These are phyloP conservation scores for Solioccasus polychromus DNA, from an alignment of 768 basidiomycete species.

Conservation along the genomic window DNA sequence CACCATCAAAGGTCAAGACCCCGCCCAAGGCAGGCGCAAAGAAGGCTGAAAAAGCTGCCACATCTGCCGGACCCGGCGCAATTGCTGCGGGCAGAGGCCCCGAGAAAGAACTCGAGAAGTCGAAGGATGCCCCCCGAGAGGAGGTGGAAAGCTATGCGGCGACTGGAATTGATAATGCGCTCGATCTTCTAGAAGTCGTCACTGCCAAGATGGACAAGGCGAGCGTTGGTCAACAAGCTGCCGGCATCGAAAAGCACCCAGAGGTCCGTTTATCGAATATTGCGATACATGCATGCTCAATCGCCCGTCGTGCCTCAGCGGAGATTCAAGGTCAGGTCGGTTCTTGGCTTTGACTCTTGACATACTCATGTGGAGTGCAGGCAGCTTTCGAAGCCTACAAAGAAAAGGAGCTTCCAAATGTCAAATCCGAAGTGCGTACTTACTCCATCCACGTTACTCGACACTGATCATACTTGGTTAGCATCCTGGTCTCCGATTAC, in stretches of 20 bases:
- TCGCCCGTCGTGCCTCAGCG: conserved; percentile 45
- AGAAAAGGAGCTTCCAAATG: conserved; percentile 80
- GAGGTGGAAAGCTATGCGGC: conserved; percentile 72
- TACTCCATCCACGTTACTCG: not conserved
- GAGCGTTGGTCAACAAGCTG: conserved; percentile 83
- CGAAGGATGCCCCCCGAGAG: conserved; percentile 27
- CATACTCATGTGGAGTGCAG: conserved; percentile 33
- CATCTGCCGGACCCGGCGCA: conserved; percentile 79
- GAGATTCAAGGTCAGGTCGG: conserved; percentile 71
- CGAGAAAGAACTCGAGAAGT: conserved; percentile 24
- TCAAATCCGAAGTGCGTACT: conserved; percentile 65
- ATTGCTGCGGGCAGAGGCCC: conserved; percentile 71
- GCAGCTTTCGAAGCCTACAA: conserved; percentile 89
- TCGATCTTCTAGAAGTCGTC: conserved; percentile 86
- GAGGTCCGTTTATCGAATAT: conserved; percentile 58
- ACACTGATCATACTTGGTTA: conserved; percentile 29
- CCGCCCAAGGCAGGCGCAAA: conserved; percentile 65
- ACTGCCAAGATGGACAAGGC: conserved; percentile 94
- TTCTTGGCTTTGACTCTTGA: not conserved
- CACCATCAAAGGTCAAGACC: conserved; percentile 56
- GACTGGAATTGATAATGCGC: conserved; percentile 85
- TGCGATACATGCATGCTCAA: conserved; percentile 6
- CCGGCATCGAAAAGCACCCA: conserved; percentile 84
- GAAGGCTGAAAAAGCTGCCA: conserved; percentile 47
- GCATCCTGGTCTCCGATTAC: conserved; percentile 87